Evolutionary conservation across 2,329 filamentous ascomycete species (phyloP), one percentile per base, ranked within the genome.

Genomic region (Uncinocarpus reesii): DNA sequence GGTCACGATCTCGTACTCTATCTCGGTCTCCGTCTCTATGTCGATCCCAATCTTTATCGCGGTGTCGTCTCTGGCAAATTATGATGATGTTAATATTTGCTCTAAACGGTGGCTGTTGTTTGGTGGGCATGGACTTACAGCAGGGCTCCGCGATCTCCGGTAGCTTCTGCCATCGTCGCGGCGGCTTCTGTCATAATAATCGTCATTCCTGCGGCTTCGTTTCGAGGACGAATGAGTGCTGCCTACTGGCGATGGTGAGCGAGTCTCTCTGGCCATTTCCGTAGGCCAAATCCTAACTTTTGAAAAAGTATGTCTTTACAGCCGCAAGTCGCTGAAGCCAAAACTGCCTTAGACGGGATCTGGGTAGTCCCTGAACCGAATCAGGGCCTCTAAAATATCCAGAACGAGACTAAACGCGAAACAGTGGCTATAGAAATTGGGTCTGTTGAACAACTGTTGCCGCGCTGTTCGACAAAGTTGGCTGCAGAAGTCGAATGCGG

Each of bases 161-260:
- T 67, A 68, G 45, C 63, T 60, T 52, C 72, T 69, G 42, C 65
- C 65, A 62, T 75, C 73, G 60, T 76, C 74, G 56, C 72, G 68
- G 35, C 73, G 66, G 57, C 67, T 71, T 60, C 70, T 68, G 43
- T 76, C 74, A 58, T 71, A 65, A 54, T 73, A 69, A 59, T 72
- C 67, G 63, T 76, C 69, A 57, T 74, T 75, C 66, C 73, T 71
- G 60, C 72, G 71, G 59, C 59, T 68, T 53, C 80, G 78, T 71
- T 79, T 83, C 71, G 80, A 81, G 63, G 81, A 79, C 69, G 80
- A 81, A 69, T 78, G 76, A 65, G 84, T 81, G 76, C 84, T 87
- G 80, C 84, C 84, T 88, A 83, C 81, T 82, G 84, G 84, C 81
- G 83, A 87, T 85, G 85, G 86, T 89, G 85, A 90, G 84, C 85